phyloP scores from a whole-genome alignment of 2,329 filamentous ascomycete species.

The Colletotrichum truncatum region DNA sequence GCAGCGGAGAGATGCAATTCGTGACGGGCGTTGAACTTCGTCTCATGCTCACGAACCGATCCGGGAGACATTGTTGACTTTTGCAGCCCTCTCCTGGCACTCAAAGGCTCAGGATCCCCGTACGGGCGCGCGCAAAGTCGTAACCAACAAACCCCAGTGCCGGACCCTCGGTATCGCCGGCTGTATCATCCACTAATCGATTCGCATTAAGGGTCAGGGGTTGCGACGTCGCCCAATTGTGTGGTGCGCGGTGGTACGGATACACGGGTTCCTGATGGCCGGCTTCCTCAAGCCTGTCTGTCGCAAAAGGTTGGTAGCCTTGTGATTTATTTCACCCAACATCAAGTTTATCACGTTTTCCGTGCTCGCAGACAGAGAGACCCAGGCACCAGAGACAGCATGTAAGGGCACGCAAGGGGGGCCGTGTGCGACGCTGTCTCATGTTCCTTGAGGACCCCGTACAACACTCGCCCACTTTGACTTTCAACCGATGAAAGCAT shows the following conservation, averaged over 20 bases:
- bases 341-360: neutral
- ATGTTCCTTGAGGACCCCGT: neutral
- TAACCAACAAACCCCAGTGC: constrained; percentile 4
- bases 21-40: neutral
- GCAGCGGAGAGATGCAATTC: neutral
- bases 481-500: constrained; percentile 6
- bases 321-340: neutral
- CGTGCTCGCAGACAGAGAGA: neutral
- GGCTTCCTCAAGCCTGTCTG: neutral
- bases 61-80: neutral
- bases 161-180: constrained; percentile 16
- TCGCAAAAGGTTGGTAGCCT: neutral
- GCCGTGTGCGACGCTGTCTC: constrained; percentile 9
- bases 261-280: neutral
- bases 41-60: neutral
- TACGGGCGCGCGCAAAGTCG: neutral
- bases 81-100: neutral
- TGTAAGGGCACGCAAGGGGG: constrained; percentile 18
- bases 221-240: neutral
- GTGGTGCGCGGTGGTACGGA: neutral
- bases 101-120: neutral
- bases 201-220: constrained; percentile 2
- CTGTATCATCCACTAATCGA: constrained; percentile 4
- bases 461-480: neutral
- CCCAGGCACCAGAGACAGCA: neutral